phyloP scores from a whole-genome alignment of 352 stramenopile genomes.

The Phytopythium cucurbitacearum region DNA sequence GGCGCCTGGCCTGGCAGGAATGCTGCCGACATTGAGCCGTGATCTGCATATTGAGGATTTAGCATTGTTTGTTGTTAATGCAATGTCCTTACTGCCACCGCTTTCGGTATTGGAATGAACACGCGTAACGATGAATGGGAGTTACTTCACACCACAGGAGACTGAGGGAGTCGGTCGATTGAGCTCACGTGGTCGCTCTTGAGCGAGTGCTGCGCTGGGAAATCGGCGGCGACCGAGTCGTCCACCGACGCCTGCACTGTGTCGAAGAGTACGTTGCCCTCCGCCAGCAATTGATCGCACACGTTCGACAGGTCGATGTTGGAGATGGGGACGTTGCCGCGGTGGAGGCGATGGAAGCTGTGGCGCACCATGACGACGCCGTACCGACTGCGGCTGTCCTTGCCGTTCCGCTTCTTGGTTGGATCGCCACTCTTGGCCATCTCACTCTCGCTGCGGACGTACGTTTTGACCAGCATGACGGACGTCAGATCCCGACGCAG shows the following conservation, averaged over 20 bases:
- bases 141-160: not conserved
- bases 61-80: too few relatives aligned
- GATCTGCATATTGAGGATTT: too few relatives aligned
- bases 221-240: not conserved
- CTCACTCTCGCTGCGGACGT: constrained; percentile 9
- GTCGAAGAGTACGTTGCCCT: constrained; percentile 24
- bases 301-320: constrained; percentile 20
- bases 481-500: constrained; percentile 31
- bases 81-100: too few relatives aligned
- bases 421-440: constrained; percentile 4
- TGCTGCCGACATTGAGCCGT: too few relatives aligned
- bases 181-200: not conserved
- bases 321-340: constrained; percentile 12
- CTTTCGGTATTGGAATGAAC: too few relatives aligned
- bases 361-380: constrained; percentile 28
- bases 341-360: constrained; percentile 33
- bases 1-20: too few relatives aligned
- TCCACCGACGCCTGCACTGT: constrained; percentile 16
- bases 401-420: constrained; percentile 16
- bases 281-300: constrained; percentile 14
- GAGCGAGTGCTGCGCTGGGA: too few relatives aligned
- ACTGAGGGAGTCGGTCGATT: not conserved
- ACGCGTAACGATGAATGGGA: too few relatives aligned
- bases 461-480: constrained; percentile 19
- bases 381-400: constrained; percentile 1